Percentiles rank a stretch among this genome's conserved stretches.
Evolutionary conservation across 495 filamentous ascomycete genomes (phyloP).

Genomic region (Penicillium canescens): DNA sequence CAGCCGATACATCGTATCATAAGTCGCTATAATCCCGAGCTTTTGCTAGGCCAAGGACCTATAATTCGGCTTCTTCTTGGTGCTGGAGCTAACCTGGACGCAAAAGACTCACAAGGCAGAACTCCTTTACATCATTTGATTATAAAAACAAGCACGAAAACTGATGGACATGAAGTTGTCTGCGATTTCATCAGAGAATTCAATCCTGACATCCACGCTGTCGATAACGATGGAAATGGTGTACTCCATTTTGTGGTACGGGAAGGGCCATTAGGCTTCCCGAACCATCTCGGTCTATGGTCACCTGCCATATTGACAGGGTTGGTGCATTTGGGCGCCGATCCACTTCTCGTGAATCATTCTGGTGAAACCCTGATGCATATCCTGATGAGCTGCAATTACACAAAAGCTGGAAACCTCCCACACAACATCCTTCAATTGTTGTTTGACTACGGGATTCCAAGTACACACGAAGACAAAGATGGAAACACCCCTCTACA

Average conservation of each 20-base stretch:
- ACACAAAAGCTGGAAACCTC: neutral
- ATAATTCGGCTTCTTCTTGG: neutral
- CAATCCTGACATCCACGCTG: neutral
- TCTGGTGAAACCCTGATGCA: neutral
- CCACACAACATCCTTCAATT: neutral
- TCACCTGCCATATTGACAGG: too few relatives aligned
- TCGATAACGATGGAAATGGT: constrained; percentile 1
- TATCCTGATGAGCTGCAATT: neutral
- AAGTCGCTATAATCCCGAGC: neutral
- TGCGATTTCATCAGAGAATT: neutral
- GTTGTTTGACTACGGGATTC: neutral
- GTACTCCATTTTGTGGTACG: neutral
- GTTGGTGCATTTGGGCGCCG: neutral
- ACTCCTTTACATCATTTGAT: constrained; percentile 4
- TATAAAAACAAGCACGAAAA: neutral
- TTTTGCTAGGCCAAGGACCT: neutral
- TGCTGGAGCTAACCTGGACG: neutral
- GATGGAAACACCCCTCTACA: constrained; percentile 3
- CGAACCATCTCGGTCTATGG: neutral
- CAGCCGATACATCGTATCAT: neutral
- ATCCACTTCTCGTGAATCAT: neutral
- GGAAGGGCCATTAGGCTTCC: neutral
- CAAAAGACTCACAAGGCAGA: neutral
- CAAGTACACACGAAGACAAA: neutral
- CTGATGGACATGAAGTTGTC: neutral